These are phyloP conservation scores for Vaccinium corymbosum DNA, from an alignment of 148 eudicot species.

Conservation along the genomic window DNA sequence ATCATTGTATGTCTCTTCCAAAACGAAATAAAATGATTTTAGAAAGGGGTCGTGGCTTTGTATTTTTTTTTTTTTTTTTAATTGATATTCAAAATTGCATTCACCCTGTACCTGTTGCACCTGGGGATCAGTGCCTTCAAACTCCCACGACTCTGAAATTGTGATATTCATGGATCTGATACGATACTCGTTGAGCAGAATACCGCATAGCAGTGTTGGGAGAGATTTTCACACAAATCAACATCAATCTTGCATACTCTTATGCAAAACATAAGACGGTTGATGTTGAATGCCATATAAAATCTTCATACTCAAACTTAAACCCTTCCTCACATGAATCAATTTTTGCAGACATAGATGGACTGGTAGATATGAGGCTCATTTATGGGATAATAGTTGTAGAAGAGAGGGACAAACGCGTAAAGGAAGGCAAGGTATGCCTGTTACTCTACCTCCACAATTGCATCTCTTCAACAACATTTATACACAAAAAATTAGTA, in stretches of 20 bases:
- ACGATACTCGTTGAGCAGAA: background rate
- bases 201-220: background rate
- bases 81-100: background rate
- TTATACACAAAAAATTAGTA: background rate
- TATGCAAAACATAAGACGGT: background rate
- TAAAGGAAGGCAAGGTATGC: constrained; percentile 88
- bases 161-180: background rate
- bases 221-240: background rate
- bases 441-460: background rate
- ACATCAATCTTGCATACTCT: background rate
- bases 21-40: background rate
- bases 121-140: background rate
- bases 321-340: background rate
- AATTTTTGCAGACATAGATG: constrained; percentile 70
- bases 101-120: background rate
- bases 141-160: background rate
- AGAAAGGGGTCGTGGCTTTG: background rate
- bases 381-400: constrained; percentile 97
- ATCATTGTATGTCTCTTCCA: background rate
- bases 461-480: background rate
- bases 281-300: background rate
- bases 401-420: constrained; percentile 97
- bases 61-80: too few relatives aligned
- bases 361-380: constrained; percentile 99
- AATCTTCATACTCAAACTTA: background rate